These are phyloP conservation scores for Scenedesmus sp. DNA, from an alignment of 163 green algal species.

Conservation along the genomic window DNA sequence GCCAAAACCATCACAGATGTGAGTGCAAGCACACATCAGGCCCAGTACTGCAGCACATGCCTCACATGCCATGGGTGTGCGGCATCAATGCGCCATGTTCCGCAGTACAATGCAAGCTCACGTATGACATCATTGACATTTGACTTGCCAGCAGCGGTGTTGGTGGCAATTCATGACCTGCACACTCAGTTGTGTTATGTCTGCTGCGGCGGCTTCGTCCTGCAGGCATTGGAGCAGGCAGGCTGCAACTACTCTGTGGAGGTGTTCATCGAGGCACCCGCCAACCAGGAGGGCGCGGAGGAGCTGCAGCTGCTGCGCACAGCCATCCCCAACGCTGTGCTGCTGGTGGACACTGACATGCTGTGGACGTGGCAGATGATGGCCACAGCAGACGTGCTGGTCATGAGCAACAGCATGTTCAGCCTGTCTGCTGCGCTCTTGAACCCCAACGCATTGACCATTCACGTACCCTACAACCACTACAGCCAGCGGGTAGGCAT, in stretches of 20 bases:
- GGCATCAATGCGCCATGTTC: too few species aligned
- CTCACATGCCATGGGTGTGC: too few species aligned
- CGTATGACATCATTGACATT: too few species aligned
- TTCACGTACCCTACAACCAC: conserved; percentile 34
- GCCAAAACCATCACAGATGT: conserved; percentile 16
- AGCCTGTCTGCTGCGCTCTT: conserved; percentile 35
- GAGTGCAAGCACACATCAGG: neutral
- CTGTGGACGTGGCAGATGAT: conserved; percentile 51
- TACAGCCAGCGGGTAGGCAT: conserved; percentile 24
- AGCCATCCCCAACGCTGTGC: neutral
- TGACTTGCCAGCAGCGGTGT: too few species aligned
- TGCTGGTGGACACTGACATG: conserved; percentile 45
- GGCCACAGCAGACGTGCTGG: conserved; percentile 30
- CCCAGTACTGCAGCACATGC: neutral
- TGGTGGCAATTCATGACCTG: neutral
- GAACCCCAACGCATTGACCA: conserved; percentile 31
- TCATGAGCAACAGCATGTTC: conserved; percentile 46
- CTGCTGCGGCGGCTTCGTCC: neutral
- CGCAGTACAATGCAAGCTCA: too few species aligned
- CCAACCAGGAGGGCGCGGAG: neutral
- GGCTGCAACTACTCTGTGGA: conserved; percentile 41
- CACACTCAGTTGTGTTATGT: too few species aligned
- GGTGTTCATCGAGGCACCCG: conserved; percentile 19
- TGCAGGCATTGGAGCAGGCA: neutral
- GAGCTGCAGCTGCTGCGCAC: conserved; percentile 9